Evolutionary conservation across 306 rosid species (phyloP).

Genomic region (Elaeagnus macrophylla): DNA sequence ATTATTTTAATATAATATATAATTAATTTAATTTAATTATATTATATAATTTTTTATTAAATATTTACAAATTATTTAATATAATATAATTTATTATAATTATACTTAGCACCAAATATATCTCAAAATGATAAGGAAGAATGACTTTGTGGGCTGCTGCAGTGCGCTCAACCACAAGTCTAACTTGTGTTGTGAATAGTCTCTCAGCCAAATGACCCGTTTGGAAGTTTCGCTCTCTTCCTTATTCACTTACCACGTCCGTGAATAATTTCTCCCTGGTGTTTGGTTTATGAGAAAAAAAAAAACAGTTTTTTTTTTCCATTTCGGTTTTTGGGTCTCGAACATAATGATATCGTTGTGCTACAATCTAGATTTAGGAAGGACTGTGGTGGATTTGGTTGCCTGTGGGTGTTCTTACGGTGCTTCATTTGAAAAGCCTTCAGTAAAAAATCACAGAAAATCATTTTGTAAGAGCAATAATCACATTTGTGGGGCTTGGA

Average conservation of each 20-base stretch:
- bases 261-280: constrained; percentile 18
- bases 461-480: constrained; percentile 33
- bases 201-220: constrained; percentile 27
- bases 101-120: no score
- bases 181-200: constrained; percentile 18
- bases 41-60: no score
- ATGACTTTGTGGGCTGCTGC: constrained; percentile 42
- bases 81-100: no score
- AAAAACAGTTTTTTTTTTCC: constrained; percentile 23
- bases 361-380: constrained; percentile 59
- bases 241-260: constrained; percentile 8
- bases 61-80: no score
- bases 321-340: constrained; percentile 43
- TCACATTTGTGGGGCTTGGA: constrained; percentile 34
- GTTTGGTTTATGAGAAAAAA: constrained; percentile 23
- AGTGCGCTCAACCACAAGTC: constrained; percentile 62
- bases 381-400: constrained; percentile 45
- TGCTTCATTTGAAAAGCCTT: constrained; percentile 46
- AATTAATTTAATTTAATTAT: no score
- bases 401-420: constrained; percentile 75
- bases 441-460: constrained; percentile 38
- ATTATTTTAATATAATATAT: no score
- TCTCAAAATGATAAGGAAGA: constrained; percentile 44
- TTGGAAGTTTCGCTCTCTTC: background rate
- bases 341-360: constrained; percentile 56